Conservation (phyloP, 345 rosid genomes). For the Psidium guajava region DNA sequence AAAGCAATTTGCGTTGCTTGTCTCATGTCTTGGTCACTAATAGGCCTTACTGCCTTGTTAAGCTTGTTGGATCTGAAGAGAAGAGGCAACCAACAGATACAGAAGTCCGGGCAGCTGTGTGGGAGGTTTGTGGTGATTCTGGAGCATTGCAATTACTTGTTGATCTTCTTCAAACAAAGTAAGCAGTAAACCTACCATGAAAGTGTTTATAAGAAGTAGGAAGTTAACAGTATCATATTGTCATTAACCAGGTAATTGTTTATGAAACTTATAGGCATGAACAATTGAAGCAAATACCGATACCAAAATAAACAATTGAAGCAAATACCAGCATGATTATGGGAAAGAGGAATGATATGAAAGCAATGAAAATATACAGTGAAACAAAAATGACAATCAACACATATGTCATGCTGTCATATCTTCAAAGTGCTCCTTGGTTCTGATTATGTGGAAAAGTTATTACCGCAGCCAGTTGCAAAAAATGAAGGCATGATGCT, state of each 20-base stretch:
- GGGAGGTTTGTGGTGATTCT: constrained; percentile 88
- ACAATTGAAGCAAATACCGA: background rate
- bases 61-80: constrained; percentile 63
- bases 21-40: background rate
- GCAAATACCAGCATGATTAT: background rate
- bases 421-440: background rate
- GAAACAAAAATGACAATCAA: background rate
- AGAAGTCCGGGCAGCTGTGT: constrained; percentile 81
- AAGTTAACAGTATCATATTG: background rate
- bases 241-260: background rate
- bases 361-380: background rate
- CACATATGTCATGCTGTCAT: background rate
- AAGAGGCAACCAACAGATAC: constrained; percentile 56
- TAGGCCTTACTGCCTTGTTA: background rate
- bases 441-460: background rate
- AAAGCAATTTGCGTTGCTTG: background rate
- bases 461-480: background rate
- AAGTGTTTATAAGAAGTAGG: background rate
- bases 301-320: background rate
- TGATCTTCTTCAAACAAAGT: constrained; percentile 80
- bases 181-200: background rate
- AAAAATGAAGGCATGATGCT: background rate
- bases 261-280: background rate
- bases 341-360: background rate
- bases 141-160: constrained; percentile 83